phyloP scores from a whole-genome alignment of 2,329 filamentous ascomycete genomes.

The Clonostachys rosea region DNA sequence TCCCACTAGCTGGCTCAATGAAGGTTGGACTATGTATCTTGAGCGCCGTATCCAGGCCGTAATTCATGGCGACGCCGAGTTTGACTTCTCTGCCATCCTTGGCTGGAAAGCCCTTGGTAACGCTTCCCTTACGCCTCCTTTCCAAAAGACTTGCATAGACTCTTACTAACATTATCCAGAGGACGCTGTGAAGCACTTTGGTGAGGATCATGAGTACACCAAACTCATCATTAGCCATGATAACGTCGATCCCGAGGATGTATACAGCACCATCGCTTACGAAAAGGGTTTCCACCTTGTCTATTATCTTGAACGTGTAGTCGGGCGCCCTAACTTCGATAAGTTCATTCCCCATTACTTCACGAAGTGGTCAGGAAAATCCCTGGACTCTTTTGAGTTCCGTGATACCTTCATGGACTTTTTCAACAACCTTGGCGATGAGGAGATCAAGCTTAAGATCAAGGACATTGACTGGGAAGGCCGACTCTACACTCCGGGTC shows the following conservation, averaged over 20 bases:
- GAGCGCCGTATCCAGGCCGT: slow-evolving; percentile 77
- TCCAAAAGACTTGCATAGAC: too few relatives aligned
- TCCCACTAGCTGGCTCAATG: slow-evolving; percentile 55
- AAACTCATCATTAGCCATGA: slow-evolving; percentile 85
- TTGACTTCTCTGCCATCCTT: slow-evolving; percentile 93
- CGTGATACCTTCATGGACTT: slow-evolving; percentile 83
- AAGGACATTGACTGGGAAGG: slow-evolving; percentile 81
- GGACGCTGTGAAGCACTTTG: slow-evolving; percentile 75
- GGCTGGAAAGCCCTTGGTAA: slow-evolving; percentile 82
- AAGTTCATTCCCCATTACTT: slow-evolving; percentile 97
- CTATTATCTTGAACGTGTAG: slow-evolving; percentile 80
- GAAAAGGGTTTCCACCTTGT: slow-evolving; percentile 96
- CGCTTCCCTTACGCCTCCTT: slow-evolving; percentile 6
- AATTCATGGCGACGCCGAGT: slow-evolving; percentile 78
- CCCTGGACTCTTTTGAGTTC: slow-evolving; percentile 91
- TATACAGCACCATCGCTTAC: slow-evolving; percentile 88
- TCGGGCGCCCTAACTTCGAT: slow-evolving; percentile 86
- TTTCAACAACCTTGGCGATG: slow-evolving; percentile 64
- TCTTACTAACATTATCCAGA: slow-evolving; percentile 30
- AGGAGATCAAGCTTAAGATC: slow-evolving; percentile 58
- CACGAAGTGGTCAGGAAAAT: slow-evolving; percentile 76
- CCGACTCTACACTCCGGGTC: slow-evolving; percentile 83
- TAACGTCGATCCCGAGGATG: slow-evolving; percentile 90
- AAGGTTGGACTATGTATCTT: slow-evolving; percentile 92
- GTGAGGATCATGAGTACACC: slow-evolving; percentile 85